Conservation (phyloP, 1,139 yeast species). For the Nakaseomyces kungkrabaensis region DNA sequence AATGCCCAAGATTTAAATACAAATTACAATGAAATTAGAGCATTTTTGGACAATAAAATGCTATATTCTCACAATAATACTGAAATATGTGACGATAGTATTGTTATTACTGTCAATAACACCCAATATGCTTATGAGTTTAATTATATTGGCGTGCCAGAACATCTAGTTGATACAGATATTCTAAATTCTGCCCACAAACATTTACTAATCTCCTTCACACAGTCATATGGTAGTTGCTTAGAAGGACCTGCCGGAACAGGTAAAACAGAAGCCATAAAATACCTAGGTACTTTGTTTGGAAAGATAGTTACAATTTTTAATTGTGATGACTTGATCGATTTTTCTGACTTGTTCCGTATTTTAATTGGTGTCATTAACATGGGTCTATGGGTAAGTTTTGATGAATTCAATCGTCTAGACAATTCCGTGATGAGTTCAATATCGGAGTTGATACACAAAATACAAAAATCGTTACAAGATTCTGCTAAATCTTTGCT, state of each 20-base stretch:
- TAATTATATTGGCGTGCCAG: slow-evolving; percentile 74
- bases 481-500: slow-evolving; percentile 30
- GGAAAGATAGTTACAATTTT: slow-evolving; percentile 82
- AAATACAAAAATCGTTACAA: slow-evolving; percentile 48
- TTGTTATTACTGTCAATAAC: background rate
- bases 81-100: too few species aligned
- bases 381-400: slow-evolving; percentile 92
- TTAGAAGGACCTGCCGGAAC: slow-evolving; percentile 98
- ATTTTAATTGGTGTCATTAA: slow-evolving; percentile 74
- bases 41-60: background rate
- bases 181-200: slow-evolving; percentile 55
- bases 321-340: slow-evolving; percentile 86
- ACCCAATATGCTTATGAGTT: slow-evolving; percentile 46
- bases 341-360: slow-evolving; percentile 70
- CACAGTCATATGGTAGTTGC: slow-evolving; percentile 75
- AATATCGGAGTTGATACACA: slow-evolving; percentile 71
- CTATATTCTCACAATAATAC: background rate
- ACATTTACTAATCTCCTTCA: slow-evolving; percentile 66
- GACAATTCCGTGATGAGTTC: slow-evolving; percentile 69
- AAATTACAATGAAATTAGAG: too few species aligned
- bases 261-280: slow-evolving; percentile 88
- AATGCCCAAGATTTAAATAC: too few species aligned
- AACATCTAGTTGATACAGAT: slow-evolving; percentile 70
- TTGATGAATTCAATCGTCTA: slow-evolving; percentile 88
- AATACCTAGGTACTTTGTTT: slow-evolving; percentile 69